These are phyloP conservation scores for Lupinus albus DNA, from an alignment of 306 rosid species.

Conservation along the genomic window DNA sequence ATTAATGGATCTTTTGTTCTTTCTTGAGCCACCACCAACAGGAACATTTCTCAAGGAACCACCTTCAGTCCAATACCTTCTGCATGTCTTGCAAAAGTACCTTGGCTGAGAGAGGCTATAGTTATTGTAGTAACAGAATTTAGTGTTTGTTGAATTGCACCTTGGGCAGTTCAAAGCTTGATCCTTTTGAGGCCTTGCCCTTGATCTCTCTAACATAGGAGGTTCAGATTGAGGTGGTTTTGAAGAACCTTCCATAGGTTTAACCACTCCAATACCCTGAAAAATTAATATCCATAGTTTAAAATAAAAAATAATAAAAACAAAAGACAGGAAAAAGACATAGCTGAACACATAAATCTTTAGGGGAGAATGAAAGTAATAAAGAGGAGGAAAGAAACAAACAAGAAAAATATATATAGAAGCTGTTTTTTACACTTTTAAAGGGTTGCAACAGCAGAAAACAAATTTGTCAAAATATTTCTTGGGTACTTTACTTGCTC, in stretches of 20 bases:
- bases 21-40: constrained; percentile 96
- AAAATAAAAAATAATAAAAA: too few species aligned
- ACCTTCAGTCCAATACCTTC: constrained; percentile 99
- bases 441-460: constrained; percentile 50
- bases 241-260: constrained; percentile 61
- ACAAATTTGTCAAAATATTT: constrained; percentile 47
- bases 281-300: constrained; percentile 23
- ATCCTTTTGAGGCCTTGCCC: constrained; percentile 74
- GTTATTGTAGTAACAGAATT: constrained; percentile 95
- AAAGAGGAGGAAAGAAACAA: constrained; percentile 46
- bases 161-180: constrained; percentile 93
- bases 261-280: constrained; percentile 36
- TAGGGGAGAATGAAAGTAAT: constrained; percentile 15
- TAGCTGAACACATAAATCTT: too few species aligned
- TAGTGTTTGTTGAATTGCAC: constrained; percentile 94
- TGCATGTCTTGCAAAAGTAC: constrained; percentile 89
- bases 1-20: constrained; percentile 75
- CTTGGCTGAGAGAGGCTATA: constrained; percentile 94
- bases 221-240: constrained; percentile 42
- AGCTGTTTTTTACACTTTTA: constrained; percentile 52
- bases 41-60: constrained; percentile 95
- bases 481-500: constrained; percentile 54
- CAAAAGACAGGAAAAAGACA: too few species aligned
- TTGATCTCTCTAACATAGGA: constrained; percentile 59
- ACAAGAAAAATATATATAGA: constrained; percentile 51